These are phyloP conservation scores for Tubosaeta sp. DNA, from an alignment of 768 basidiomycete species.

Conservation along the genomic window DNA sequence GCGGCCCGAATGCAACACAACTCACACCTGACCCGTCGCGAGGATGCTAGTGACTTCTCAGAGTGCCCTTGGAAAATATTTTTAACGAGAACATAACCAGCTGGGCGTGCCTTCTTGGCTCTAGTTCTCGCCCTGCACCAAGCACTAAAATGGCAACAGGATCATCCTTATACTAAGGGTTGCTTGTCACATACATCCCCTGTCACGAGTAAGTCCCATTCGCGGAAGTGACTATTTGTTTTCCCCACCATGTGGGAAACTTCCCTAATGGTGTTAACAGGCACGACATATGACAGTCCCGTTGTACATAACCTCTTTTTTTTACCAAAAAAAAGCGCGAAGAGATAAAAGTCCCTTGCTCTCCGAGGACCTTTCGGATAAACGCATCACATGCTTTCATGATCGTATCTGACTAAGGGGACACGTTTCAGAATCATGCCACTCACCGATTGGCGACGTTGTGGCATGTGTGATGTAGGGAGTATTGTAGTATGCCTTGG, in stretches of 20 bases:
- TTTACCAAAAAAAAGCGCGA: background rate
- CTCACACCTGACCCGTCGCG: background rate
- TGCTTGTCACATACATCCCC: conserved; percentile 7
- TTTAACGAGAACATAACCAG: conserved; percentile 3
- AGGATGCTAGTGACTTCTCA: conserved; percentile 6
- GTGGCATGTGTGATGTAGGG: conserved; percentile 3
- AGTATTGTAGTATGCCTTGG: conserved; percentile 8
- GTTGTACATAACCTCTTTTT: conserved; percentile 1
- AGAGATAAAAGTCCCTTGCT: conserved; percentile 1
- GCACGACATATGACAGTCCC: conserved; percentile 11
- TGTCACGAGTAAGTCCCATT: conserved; percentile 16
- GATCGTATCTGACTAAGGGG: conserved; percentile 7
- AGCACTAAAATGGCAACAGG: conserved; percentile 18
- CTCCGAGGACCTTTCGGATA: conserved; percentile 17
- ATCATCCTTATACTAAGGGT: conserved; percentile 14
- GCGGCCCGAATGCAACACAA: conserved; percentile 7
- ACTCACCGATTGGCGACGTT: conserved; percentile 3
- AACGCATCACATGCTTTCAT: background rate
- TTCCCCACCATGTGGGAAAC: conserved; percentile 16
- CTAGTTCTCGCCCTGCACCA: background rate
- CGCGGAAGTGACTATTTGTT: conserved; percentile 8
- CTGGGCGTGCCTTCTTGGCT: background rate
- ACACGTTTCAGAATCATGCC: conserved; percentile 18
- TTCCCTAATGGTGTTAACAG: conserved; percentile 21
- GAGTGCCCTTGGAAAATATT: conserved; percentile 3